Percentiles rank a stretch among this genome's conserved stretches.
Evolutionary conservation across 129 eudicot species (phyloP).

Genomic region (Artemisia argyi): DNA sequence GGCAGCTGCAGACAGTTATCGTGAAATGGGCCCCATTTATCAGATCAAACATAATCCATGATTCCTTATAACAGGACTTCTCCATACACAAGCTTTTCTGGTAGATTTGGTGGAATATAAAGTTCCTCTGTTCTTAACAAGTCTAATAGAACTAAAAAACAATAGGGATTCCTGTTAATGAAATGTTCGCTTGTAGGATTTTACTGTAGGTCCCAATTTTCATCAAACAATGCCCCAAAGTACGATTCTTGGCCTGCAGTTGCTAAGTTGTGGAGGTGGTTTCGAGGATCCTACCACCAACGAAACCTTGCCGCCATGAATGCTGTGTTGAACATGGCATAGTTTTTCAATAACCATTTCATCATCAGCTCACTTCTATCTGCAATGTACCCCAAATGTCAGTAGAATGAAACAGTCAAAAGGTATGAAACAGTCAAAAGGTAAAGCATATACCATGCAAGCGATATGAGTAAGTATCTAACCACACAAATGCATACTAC

Average conservation of each 20-base stretch:
- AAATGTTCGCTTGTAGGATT: conserved; percentile 51
- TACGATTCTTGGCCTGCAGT: conserved; percentile 78
- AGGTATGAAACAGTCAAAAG: not conserved
- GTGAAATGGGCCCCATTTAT: conserved; percentile 81
- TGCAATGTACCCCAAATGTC: conserved; percentile 28
- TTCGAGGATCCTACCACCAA: conserved; percentile 85
- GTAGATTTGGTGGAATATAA: conserved; percentile 56
- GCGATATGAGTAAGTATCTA: not conserved
- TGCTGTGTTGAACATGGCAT: too few relatives aligned
- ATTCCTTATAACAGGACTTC: conserved; percentile 85
- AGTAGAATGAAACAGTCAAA: too few relatives aligned
- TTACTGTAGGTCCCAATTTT: conserved; percentile 67
- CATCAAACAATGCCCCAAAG: conserved; percentile 89
- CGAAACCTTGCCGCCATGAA: conserved; percentile 46
- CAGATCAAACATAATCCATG: conserved; percentile 68
- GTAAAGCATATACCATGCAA: conserved; percentile 10
- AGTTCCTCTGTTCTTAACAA: conserved; percentile 78
- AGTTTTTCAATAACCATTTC: too few relatives aligned
- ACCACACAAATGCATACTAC: too few relatives aligned
- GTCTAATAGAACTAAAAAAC: conserved; percentile 77
- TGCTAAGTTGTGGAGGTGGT: conserved; percentile 96
- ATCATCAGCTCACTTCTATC: conserved; percentile 44
- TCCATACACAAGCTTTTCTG: conserved; percentile 59
- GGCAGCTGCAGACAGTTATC: conserved; percentile 64
- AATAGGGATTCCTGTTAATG: conserved; percentile 87